phyloP scores from a whole-genome alignment of 1,139 yeast genomes.

The Suhomyces bolitotheri region DNA sequence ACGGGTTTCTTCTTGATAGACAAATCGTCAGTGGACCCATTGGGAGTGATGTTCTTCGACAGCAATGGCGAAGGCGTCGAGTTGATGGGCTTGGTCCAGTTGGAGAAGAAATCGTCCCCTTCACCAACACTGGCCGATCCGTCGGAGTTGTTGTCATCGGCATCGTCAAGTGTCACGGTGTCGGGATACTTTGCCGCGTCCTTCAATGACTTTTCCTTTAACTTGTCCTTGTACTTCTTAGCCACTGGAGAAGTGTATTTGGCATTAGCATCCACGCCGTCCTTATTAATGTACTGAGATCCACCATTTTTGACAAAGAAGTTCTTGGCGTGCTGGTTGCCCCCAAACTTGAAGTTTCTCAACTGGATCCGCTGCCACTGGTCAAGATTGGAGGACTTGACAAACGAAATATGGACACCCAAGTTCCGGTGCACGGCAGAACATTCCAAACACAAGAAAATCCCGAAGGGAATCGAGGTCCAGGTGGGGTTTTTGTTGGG shows the following conservation, averaged over 20 bases:
- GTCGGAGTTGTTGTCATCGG: conserved; percentile 36
- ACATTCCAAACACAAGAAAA: conserved; percentile 50
- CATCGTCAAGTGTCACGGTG: conserved; percentile 59
- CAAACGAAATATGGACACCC: conserved; percentile 57
- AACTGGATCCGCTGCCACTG: conserved; percentile 86
- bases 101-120: conserved; percentile 85
- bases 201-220: conserved; percentile 63
- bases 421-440: conserved; percentile 51
- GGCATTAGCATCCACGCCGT: conserved; percentile 62
- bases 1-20: conserved; percentile 23
- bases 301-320: conserved; percentile 86
- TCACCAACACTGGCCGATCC: conserved; percentile 43
- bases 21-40: conserved; percentile 41
- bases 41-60: conserved; percentile 52
- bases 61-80: conserved; percentile 56
- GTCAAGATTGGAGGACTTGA: conserved; percentile 88
- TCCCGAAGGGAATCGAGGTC: conserved; percentile 53
- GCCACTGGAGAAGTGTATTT: conserved; percentile 85
- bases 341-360: conserved; percentile 89
- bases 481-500: conserved; percentile 53
- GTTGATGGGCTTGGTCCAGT: conserved; percentile 78
- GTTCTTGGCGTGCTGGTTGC: conserved; percentile 82
- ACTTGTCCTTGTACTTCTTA: conserved; percentile 71
- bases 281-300: conserved; percentile 54
- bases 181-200: conserved; percentile 75